Evolutionary conservation across 2,329 filamentous ascomycete species (phyloP).

Genomic region (Beauveria caledonica): DNA sequence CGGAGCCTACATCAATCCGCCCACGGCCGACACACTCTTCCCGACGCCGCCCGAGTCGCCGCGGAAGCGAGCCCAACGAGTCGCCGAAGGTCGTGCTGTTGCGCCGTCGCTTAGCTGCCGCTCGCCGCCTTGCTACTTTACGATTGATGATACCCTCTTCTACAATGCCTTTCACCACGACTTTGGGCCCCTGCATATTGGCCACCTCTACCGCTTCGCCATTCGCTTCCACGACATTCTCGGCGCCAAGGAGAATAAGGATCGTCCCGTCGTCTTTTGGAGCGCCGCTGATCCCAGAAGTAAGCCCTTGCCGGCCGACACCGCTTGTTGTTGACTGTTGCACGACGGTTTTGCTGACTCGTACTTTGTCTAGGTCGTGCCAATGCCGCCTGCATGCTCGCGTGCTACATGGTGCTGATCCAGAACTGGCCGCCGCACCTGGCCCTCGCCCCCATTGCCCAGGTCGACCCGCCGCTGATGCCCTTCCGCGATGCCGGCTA

Average conservation of each 20-base stretch:
- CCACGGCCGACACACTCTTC: conserved; percentile 74
- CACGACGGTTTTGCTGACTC: neutral
- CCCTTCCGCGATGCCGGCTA: conserved; percentile 97
- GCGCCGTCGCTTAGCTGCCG: conserved; percentile 17
- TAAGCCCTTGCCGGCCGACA: conserved; percentile 36
- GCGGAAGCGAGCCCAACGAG: conserved; percentile 42
- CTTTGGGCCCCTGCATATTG: conserved; percentile 95
- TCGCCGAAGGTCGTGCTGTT: conserved; percentile 44
- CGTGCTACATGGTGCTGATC: conserved; percentile 98
- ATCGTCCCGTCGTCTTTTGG: conserved; percentile 90
- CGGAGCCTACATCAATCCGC: conserved; percentile 78
- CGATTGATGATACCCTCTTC: conserved; percentile 80
- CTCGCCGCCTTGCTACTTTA: conserved; percentile 80
- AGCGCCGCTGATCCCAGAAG: conserved; percentile 86
- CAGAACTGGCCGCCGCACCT: conserved; percentile 96
- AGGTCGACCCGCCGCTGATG: conserved; percentile 96
- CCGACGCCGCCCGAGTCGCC: conserved; percentile 50
- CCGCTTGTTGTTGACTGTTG: neutral
- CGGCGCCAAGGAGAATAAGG: conserved; percentile 82
- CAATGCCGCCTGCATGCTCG: conserved; percentile 89
- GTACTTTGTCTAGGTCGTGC: conserved; percentile 57
- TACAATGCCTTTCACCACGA: conserved; percentile 99
- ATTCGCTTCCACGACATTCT: conserved; percentile 93
- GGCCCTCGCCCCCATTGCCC: conserved; percentile 88
- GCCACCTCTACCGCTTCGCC: conserved; percentile 92